phyloP scores from a whole-genome alignment of 352 stramenopile genomes.

The Discostella stelligera region DNA sequence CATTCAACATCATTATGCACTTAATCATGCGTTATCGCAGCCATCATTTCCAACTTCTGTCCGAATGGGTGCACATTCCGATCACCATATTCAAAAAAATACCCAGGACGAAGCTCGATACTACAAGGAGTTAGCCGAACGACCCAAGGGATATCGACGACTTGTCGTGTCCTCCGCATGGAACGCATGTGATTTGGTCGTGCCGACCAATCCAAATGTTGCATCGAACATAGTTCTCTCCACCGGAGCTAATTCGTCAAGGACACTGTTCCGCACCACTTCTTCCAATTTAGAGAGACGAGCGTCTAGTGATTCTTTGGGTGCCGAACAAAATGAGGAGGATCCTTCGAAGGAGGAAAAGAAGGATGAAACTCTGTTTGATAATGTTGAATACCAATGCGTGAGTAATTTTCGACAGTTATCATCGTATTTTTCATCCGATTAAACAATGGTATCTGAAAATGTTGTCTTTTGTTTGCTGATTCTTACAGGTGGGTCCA shows the following conservation, averaged over 20 bases:
- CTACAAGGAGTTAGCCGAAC: conserved; percentile 40
- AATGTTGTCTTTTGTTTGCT: not conserved
- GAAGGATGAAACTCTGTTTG: conserved; percentile 30
- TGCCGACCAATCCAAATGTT: not conserved
- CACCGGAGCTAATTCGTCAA: not conserved
- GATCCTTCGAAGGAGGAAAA: not conserved
- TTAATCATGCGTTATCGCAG: conserved; percentile 12
- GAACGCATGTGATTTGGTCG: not conserved
- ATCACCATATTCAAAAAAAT: conserved; percentile 12
- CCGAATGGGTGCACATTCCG: not conserved
- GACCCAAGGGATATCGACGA: conserved; percentile 51
- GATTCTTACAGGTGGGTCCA: conserved; percentile 14
- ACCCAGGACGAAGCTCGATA: conserved; percentile 34
- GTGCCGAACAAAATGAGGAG: not conserved
- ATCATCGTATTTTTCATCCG: not conserved
- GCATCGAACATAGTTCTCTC: not conserved
- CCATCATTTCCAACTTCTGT: not conserved
- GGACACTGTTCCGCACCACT: not conserved
- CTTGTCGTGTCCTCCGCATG: conserved; percentile 38
- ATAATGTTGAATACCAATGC: conserved; percentile 51
- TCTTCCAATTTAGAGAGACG: not conserved
- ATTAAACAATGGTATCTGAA: not conserved
- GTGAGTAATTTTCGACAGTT: conserved; percentile 12
- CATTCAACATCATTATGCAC: conserved; percentile 52
- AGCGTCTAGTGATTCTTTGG: not conserved